Base-by-base conservation (phyloP, 2,329 filamentous ascomycete genomes). In the Neopestalotiopsis sp. region DNA sequence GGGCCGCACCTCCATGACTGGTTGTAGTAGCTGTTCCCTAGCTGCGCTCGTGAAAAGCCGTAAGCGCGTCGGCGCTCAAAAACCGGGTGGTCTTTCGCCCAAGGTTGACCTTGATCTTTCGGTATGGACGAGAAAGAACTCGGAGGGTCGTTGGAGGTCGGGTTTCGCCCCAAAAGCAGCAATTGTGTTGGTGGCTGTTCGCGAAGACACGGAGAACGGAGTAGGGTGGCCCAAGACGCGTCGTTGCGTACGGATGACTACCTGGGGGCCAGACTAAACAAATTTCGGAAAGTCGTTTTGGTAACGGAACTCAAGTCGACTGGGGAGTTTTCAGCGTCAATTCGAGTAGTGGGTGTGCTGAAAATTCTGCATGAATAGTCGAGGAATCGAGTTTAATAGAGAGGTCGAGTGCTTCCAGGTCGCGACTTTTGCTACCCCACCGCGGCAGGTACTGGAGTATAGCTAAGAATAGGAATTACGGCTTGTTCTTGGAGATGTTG, bases 1-100 rank as follows among this genome's bases (percentile, higher is more conserved):
- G 17, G 57, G 57, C 30, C 30, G 24, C 57, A 14, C 24, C 57
- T 59, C 57, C 57, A 59, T 59, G 57, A 59, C 30, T 59, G 24
- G 30, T 24, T 56, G 20, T 34, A 28, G 30, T 59, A 24, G 20
- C 14, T 30, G 45, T 20, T 17, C 9, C 20, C 45, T 53, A 53
- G 45, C 45, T 20, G 45, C 17, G 45, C 6, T 53, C 17, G 45
- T 53, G 45, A 53, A 53, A 53, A 53, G 45, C 45, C 17, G n/a
- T 20, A 53, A 59, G 30, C 57, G 57, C 57, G 57, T 59, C 45
- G 45, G 7, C 57, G 57, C 20, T n/a, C 17, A n/a, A 9, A n/a
- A 20, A 53, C 20, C 17, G 24, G 24, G 9, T 7, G 45, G 45
- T 20, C n/a, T 7, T 20, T 9, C 9, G 6, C 17, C n/a, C 5